phyloP scores from a whole-genome alignment of 352 stramenopile genomes.

The Phytophthora cryptogea region DNA sequence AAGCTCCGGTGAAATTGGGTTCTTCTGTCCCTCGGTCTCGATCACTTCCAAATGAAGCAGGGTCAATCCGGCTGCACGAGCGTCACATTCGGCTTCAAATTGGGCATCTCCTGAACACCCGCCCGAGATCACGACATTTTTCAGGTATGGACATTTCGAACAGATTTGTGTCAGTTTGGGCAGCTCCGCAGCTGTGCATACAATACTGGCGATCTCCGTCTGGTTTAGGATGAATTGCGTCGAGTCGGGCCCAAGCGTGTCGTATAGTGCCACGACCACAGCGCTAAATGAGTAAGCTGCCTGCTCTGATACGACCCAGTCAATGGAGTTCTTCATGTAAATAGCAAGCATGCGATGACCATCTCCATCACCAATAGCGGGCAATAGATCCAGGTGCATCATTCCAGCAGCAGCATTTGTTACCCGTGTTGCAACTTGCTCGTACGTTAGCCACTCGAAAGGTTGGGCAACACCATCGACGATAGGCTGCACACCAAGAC shows the following conservation, averaged over 20 bases:
- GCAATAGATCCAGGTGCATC: slow-evolving; percentile 50
- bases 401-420: slow-evolving; percentile 47
- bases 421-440: slow-evolving; percentile 43
- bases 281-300: slow-evolving; percentile 51
- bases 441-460: slow-evolving; percentile 69
- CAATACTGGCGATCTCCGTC: slow-evolving; percentile 64
- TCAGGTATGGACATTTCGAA: slow-evolving; percentile 47
- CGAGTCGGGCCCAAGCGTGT: slow-evolving; percentile 75
- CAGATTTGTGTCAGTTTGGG: slow-evolving; percentile 45
- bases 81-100: slow-evolving; percentile 37
- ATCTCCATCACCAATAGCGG: slow-evolving; percentile 39
- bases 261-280: slow-evolving; percentile 71
- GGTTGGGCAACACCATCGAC: slow-evolving; percentile 29
- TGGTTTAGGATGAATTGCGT: slow-evolving; percentile 82
- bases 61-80: slow-evolving; percentile 38
- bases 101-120: slow-evolving; percentile 32
- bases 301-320: slow-evolving; percentile 95
- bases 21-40: slow-evolving; percentile 41
- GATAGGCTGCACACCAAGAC: slow-evolving; percentile 47
- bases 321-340: slow-evolving; percentile 97
- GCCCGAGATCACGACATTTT: slow-evolving; percentile 52
- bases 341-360: slow-evolving; percentile 86
- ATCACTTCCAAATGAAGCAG: slow-evolving; percentile 46
- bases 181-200: slow-evolving; percentile 65
- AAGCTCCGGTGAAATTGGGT: slow-evolving; percentile 33